Base-by-base conservation (phyloP, 1,139 yeast genomes). In the Saccharomycopsis phalli region DNA sequence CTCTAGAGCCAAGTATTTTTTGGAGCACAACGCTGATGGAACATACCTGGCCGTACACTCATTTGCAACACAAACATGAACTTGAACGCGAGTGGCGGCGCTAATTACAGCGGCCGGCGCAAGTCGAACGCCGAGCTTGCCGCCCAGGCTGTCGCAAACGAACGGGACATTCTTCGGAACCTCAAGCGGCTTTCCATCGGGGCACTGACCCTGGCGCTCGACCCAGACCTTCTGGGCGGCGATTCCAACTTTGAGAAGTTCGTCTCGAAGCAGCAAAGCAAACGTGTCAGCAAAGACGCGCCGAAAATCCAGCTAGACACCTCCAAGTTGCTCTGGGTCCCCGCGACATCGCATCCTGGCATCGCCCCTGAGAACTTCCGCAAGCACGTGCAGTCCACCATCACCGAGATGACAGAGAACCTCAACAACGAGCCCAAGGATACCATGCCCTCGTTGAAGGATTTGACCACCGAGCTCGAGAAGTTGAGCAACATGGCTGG, bases 291-390 rank as follows among this genome's bases (percentile, higher is more conserved):
- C 21, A 14, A 8, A 7, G 31, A 34, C 10, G 22, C 17, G n/a
- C 16, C 31, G 5, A 13, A 40, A 5, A 36, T 32, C 14, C 36
- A 36, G n/a, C 38, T 57, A 4, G 63, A 61, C 34, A 58, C 69
- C 1, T 58, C 63, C 26, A 63, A 66, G 40, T 58, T 78, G 13
- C 62, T 87, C 38, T 88, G 98, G 98, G 96, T 91, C 1, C 96
- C 97, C 0, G 97, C 97, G 1, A 78, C 76, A 49, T 71, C 86
- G 36, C 98, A 91, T 56, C 97, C 98, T 1, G 91, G 82, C 53
- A 74, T 91, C 14, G 88, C 94, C 28, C 97, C 97, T 1, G 94
- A 84, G 52, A 86, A 83, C 52, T 91, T 87, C 69, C 73, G 81
- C 51, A 73, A 76, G 48, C 87, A 86, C 60, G 84, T 91, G 30